These are phyloP conservation scores for Hanseniaspora pseudoguilliermondii DNA, from an alignment of 805 yeast genomes.

Conservation along the genomic window DNA sequence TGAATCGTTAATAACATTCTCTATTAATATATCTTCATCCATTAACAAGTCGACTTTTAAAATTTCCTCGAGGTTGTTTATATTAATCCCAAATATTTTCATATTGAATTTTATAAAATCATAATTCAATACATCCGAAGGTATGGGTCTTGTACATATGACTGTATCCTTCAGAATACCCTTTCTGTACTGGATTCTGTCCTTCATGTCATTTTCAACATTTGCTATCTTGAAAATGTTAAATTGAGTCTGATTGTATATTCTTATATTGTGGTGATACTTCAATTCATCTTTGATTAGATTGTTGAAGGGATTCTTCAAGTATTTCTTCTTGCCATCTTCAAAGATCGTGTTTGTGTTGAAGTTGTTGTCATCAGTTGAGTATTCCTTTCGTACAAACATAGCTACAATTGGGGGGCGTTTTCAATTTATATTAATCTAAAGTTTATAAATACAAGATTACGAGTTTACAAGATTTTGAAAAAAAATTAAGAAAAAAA, in stretches of 20 bases:
- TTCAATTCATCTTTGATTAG: slow-evolving; percentile 5
- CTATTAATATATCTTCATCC: neutral
- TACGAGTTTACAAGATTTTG: too few relatives aligned
- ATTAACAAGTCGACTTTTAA: neutral
- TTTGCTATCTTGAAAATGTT: neutral
- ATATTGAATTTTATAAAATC: slow-evolving; percentile 1
- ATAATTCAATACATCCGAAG: neutral
- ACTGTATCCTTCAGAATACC: neutral
- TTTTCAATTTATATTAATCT: too few relatives aligned
- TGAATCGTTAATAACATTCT: neutral
- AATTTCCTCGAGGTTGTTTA: neutral
- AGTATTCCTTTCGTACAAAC: neutral
- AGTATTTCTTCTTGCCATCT: slow-evolving; percentile 1
- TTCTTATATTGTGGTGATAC: slow-evolving; percentile 4
- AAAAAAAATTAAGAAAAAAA: too few relatives aligned
- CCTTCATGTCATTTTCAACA: neutral
- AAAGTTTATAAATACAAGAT: too few relatives aligned
- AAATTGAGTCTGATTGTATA: neutral
- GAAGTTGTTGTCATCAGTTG: neutral
- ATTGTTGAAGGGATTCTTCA: neutral
- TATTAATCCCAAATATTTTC: slow-evolving; percentile 1
- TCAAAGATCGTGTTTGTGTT: neutral
- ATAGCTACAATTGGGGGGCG: neutral
- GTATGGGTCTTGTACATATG: neutral
- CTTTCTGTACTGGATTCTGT: neutral